Evolutionary conservation across 257 asterid genomes (phyloP).

Genomic region (Echites panduratus): DNA sequence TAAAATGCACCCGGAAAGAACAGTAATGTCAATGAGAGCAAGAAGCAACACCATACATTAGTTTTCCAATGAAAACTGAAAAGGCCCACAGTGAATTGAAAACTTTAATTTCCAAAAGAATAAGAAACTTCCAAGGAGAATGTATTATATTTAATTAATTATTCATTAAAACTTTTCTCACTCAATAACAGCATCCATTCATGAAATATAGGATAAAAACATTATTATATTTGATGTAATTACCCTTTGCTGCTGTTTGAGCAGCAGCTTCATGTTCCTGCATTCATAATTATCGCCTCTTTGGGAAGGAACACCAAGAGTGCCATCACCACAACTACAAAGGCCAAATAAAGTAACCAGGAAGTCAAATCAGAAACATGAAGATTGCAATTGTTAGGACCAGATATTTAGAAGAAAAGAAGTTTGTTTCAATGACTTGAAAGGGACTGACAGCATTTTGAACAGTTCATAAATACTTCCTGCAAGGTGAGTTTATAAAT

Average conservation of each 20-base stretch:
- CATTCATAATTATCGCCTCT: conserved; percentile 93
- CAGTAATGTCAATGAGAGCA: background rate
- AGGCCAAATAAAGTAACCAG: conserved; percentile 19
- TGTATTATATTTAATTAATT: background rate
- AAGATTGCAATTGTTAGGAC: background rate
- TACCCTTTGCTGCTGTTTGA: conserved; percentile 93
- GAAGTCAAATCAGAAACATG: background rate
- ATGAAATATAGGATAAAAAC: background rate
- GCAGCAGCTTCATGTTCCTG: conserved; percentile 96
- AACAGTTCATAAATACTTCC: background rate
- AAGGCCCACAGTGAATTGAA: background rate
- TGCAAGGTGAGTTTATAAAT: background rate
- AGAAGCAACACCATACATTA: background rate
- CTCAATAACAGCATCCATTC: background rate
- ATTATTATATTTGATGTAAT: conserved; percentile 1
- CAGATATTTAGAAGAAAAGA: background rate
- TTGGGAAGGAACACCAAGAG: conserved; percentile 79
- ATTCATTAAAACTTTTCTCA: background rate
- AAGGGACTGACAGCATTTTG: background rate
- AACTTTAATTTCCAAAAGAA: background rate
- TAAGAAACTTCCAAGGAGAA: background rate
- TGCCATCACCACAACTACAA: conserved; percentile 92
- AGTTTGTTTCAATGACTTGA: background rate
- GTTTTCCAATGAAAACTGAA: background rate
- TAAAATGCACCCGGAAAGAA: background rate